Base-by-base conservation (phyloP, 2,329 filamentous ascomycete genomes). In the Sporothrix humicola region DNA sequence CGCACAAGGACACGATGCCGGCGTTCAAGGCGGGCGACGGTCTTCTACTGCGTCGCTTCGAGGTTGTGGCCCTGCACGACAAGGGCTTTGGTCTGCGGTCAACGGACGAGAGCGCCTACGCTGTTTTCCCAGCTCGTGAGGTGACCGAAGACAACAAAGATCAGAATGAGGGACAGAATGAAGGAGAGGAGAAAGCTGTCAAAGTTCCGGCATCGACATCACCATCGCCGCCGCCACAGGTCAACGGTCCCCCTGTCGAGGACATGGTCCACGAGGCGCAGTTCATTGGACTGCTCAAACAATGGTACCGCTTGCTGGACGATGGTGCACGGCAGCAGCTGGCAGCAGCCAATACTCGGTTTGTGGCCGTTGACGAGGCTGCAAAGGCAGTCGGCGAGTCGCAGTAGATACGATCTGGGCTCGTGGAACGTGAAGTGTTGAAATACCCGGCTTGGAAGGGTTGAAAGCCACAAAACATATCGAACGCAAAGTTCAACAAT, bases 181-280 rank as follows among this genome's bases (percentile, higher is more conserved):
- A 1, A 15, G 26, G 26, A 2, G 70, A 80, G 85, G 17, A 23
- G n/a, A 10, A 5, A 4, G 48, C 37, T 6, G n/a, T 10, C 17
- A 31, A 10, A 26, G 23, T 26, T 26, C 23, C 23, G n/a, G 6
- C n/a, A 37, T 3, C 63, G 15, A 4, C 54, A 31, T 52, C 56
- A 20, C 58, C 42, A 13, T 69, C 68, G n/a, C 70, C 63, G 3
- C 42, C 44, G 59, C 82, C 86, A 58, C 86, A 91, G 80, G 86
- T 91, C 71, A 86, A 85, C 74, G 89, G 89, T 0, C 87, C 88
- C 71, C 88, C 88, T 0, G 84, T 91, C 23, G 89, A 91, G 80
- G 83, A 87, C 74, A 82, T 82, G 42, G 81, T 83, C 15, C 81
- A 80, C 42, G 89, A 90, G 80, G 82, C 81, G 69, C 81, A 81